Evolutionary conservation across 805 yeast species (phyloP), one percentile per base, ranked within the genome.

Genomic region (Suhomyces sp.): DNA sequence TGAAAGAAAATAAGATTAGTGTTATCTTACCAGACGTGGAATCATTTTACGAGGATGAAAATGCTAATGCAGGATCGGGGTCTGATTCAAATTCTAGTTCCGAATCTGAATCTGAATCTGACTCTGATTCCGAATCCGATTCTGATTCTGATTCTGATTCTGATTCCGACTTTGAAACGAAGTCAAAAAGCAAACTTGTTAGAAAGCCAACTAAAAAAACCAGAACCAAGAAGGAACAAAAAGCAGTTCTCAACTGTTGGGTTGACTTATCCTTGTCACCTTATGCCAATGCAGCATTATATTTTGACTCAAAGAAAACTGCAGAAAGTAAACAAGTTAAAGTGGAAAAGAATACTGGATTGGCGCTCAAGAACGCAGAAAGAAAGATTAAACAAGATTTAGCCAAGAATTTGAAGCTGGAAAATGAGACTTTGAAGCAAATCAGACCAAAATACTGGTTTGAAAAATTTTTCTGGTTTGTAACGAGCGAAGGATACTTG

Each of bases 391-490:
- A 74, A 32, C 77, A 74, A 17, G 96, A 90, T 50, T 61, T 90
- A 50, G 76, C 77, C 36, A 77, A 74, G 47, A 73, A 74, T 32
- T 61, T 85, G 39, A 72, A 72, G 32, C 77, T 77, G 39, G 79
- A 81, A 28, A 47, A 48, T 32, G 72, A 68, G 18, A 54, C 65
- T 6, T 62, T 83, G 38, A 80, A 76, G 42, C 78, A 75, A 24
- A 64, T 84, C 20, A 73, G 97, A 30, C 69, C 76, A 4, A 88
- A 87, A 30, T 81, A 70, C 54, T 90, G 96, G 86, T 93, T 93
- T 64, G 98, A 93, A 55, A 93, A 91, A 58, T 91, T 82, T 58
- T 79, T 72, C 51, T 93, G 98, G 98, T 93, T 93, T 53, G 68
- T 90, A n/a, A 77, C 96, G 0, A 79, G 82, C 46, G 98, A 91